Conservation (phyloP, 495 filamentous ascomycete genomes). For the Penicillium pulvis region DNA sequence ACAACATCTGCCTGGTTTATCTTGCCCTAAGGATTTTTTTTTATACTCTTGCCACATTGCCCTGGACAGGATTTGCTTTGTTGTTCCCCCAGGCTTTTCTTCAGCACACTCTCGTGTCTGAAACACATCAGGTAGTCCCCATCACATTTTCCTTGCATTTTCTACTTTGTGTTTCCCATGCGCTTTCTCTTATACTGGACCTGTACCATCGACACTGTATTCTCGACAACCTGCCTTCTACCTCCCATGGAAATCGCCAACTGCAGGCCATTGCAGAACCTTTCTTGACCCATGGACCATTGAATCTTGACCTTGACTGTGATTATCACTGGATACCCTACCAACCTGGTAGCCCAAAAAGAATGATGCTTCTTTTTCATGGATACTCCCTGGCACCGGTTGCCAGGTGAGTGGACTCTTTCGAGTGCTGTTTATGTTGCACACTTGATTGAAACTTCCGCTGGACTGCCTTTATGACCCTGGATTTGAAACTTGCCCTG, state of each 20-base stretch:
- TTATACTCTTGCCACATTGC: conserved; percentile 18
- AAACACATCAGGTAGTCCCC: conserved; percentile 52
- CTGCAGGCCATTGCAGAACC: conserved; percentile 6
- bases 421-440: conserved; percentile 51
- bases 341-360: conserved; percentile 28
- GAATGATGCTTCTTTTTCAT: conserved; percentile 29
- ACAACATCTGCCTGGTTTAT: conserved; percentile 27
- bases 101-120: conserved; percentile 31
- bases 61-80: conserved; percentile 47
- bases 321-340: conserved; percentile 18
- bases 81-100: conserved; percentile 38
- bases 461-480: conserved; percentile 18
- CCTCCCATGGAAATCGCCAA: not conserved
- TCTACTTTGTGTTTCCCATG: conserved; percentile 19
- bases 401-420: conserved; percentile 44
- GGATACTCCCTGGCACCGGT: conserved; percentile 18
- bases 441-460: conserved; percentile 34
- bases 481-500: conserved; percentile 26
- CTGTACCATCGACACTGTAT: conserved; percentile 17
- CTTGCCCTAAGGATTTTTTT: conserved; percentile 28
- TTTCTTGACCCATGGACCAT: conserved; percentile 19
- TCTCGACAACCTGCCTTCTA: conserved; percentile 17
- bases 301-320: conserved; percentile 17
- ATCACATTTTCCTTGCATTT: conserved; percentile 35
- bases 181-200: conserved; percentile 28